phyloP scores from a whole-genome alignment of 2,329 filamentous ascomycete genomes.

The Aureobasidium uvarum region DNA sequence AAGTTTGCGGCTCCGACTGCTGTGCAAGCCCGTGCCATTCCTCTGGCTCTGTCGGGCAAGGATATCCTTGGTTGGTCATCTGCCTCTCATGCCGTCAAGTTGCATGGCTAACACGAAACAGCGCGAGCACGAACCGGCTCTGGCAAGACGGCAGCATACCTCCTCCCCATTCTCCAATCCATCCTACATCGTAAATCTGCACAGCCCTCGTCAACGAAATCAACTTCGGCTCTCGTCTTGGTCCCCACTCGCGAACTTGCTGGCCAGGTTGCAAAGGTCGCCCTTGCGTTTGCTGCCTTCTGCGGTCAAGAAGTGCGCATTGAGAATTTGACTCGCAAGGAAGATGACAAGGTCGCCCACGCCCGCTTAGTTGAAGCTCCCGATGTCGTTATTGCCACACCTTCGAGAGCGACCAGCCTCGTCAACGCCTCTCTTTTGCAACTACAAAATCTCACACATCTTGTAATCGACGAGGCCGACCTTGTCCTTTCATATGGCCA shows the following conservation, averaged over 20 bases:
- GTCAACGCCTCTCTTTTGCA: conserved; percentile 70
- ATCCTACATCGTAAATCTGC: conserved; percentile 76
- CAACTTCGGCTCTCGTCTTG: conserved; percentile 76
- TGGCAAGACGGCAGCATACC: conserved; percentile 95
- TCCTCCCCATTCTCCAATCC: conserved; percentile 81
- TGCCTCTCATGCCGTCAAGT: neutral
- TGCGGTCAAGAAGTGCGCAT: conserved; percentile 80
- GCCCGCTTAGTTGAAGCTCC: conserved; percentile 81
- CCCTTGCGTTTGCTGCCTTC: conserved; percentile 74
- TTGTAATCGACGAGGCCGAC: conserved; percentile 94
- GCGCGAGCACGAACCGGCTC: conserved; percentile 93
- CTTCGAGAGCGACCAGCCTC: conserved; percentile 76
- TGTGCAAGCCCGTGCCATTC: conserved; percentile 84
- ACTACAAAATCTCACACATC: conserved; percentile 66
- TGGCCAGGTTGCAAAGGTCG: conserved; percentile 78
- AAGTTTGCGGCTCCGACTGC: conserved; percentile 84
- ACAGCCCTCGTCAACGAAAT: conserved; percentile 46
- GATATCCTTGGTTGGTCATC: conserved; percentile 66
- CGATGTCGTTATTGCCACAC: conserved; percentile 88
- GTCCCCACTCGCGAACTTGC: conserved; percentile 94
- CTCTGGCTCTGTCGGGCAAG: conserved; percentile 78
- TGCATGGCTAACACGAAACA: conserved; percentile 34
- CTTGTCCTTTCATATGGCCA: conserved; percentile 92
- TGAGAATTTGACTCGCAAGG: conserved; percentile 85
- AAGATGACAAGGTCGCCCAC: conserved; percentile 83